These are phyloP conservation scores for Penicillium sp. DNA, from an alignment of 2,329 filamentous ascomycete species.

Conservation along the genomic window DNA sequence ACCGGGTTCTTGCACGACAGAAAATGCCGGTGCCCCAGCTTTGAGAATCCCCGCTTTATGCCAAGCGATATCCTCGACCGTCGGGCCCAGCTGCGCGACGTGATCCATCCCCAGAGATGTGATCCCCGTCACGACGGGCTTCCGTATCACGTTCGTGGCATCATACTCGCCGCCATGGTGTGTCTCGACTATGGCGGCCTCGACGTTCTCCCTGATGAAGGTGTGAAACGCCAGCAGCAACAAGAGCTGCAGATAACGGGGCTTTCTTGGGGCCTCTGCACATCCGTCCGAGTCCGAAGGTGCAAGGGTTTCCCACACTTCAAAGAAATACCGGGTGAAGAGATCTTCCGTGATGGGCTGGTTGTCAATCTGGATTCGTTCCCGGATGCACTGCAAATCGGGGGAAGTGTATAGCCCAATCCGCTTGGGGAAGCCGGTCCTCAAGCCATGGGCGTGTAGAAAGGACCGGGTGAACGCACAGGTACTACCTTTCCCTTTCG, in stretches of 20 bases:
- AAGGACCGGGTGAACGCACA: conserved; percentile 59
- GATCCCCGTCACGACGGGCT: conserved; percentile 50
- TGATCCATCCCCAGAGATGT: conserved; percentile 1
- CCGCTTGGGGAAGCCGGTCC: conserved; percentile 26
- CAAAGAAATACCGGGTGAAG: conserved; percentile 29
- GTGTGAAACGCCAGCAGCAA: conserved; percentile 64
- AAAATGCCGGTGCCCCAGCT: neutral
- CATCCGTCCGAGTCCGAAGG: neutral
- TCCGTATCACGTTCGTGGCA: conserved; percentile 63
- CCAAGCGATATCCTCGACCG: conserved; percentile 1
- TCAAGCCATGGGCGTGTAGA: conserved; percentile 44
- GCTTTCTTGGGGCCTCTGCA: conserved; percentile 8
- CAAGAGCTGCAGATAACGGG: conserved; percentile 54
- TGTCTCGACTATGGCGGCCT: conserved; percentile 64
- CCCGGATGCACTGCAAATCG: conserved; percentile 31
- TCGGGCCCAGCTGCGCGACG: neutral
- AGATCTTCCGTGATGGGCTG: conserved; percentile 27
- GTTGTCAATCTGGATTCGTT: conserved; percentile 41
- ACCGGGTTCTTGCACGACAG: neutral
- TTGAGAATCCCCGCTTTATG: neutral
- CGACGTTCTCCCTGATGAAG: conserved; percentile 62
- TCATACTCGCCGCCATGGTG: conserved; percentile 68
- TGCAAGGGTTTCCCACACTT: conserved; percentile 28
- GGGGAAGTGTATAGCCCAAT: conserved; percentile 32
- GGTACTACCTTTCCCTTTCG: conserved; percentile 74